Evolutionary conservation across 805 yeast species (phyloP), one percentile per base, ranked within the genome.

Genomic region (Schizosaccharomyces osmophilus): DNA sequence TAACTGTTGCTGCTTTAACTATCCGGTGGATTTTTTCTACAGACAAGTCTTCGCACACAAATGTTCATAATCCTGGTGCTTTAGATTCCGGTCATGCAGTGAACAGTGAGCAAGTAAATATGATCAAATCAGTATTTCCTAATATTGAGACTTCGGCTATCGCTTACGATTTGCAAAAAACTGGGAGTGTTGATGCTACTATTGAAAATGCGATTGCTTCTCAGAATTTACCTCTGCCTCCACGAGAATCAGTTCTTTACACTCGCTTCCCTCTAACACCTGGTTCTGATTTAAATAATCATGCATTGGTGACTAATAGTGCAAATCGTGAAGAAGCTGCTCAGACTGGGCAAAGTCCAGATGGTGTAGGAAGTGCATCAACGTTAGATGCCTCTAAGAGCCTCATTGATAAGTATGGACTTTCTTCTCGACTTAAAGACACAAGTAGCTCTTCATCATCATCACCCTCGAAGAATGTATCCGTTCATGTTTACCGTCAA

Each of bases 171-270:
- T 77, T 93, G 64, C 81, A 82, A 67, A 75, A 80, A 63, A 81
- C 93, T 0, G 94, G 95, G 0, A 82, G 85, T 6, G 89, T 89
- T 0, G 89, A 87, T 69, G 78, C 72, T 8, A 89, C 97, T 0
- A 82, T 88, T 9, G 85, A 87, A 61, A 77, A 82, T 55, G 82
- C 79, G 64, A 75, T 90, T 69, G 77, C 78, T 61, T 79, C 77
- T 48, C 83, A 84, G 13, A 72, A 73, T 17, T 76, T 84, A 61
- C 86, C 87, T 13, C 39, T 59, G 62, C 84, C 86, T 5, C 78
- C 79, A 15, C 45, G 36, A 15, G 19, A 45, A 5, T 55, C 59
- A 3, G 22, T 45, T 26, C 15, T 55, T n/a, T 55, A 55, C 41
- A 11, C 43, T 19, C 42, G 26, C 13, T 57, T 19, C 9, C 43